These are phyloP conservation scores for Suhomyces yuchorum DNA, from an alignment of 1,139 yeast species.

Conservation along the genomic window DNA sequence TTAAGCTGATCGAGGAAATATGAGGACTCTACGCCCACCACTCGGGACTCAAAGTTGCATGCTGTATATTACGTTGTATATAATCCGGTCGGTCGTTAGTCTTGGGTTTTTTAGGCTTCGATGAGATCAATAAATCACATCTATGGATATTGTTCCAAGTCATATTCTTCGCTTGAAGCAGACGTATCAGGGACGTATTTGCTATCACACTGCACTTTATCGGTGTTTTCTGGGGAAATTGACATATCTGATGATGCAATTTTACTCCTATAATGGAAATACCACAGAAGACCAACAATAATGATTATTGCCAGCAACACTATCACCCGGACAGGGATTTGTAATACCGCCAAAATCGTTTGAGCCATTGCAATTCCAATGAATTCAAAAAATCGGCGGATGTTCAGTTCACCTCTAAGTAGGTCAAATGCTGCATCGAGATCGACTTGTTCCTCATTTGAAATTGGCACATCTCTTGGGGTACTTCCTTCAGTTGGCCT, in stretches of 20 bases:
- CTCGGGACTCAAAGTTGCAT: neutral
- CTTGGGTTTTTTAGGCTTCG: neutral
- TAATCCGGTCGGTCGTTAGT: neutral
- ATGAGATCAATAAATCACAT: neutral
- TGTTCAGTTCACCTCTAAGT: too few species aligned
- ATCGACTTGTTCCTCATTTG: too few species aligned
- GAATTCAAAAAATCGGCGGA: too few species aligned
- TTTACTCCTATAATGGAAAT: too few species aligned
- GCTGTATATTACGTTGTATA: neutral
- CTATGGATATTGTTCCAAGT: constrained; percentile 1
- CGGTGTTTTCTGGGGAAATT: neutral
- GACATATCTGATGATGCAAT: neutral
- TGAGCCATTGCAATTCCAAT: too few species aligned
- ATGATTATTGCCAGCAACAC: too few species aligned
- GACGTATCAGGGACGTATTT: neutral
- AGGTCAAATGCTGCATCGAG: too few species aligned
- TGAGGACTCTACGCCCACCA: neutral
- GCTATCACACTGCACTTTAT: neutral
- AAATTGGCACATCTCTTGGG: too few species aligned
- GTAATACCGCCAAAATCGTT: too few species aligned
- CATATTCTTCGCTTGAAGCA: neutral
- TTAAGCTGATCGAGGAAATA: constrained; percentile 13
- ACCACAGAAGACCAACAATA: too few species aligned
- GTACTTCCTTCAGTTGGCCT: too few species aligned
- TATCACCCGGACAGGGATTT: too few species aligned